phyloP scores from a whole-genome alignment of 805 yeast species.

The Hanseniaspora thailandica region DNA sequence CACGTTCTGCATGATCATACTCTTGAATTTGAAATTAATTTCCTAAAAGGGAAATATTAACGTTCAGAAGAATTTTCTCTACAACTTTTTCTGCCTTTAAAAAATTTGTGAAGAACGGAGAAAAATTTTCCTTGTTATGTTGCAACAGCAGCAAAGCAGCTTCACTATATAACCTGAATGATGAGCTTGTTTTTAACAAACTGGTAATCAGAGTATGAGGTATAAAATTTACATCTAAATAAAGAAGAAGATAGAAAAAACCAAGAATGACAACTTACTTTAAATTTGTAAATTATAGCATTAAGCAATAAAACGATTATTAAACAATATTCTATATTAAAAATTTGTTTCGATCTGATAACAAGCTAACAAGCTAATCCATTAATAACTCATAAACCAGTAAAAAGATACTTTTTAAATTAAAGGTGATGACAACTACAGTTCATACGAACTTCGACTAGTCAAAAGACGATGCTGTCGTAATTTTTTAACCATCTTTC shows the following conservation, averaged over 20 bases:
- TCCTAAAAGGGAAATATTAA: not conserved
- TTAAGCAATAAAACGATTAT: not conserved
- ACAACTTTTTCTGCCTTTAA: no score
- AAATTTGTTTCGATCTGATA: not conserved
- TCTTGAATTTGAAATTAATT: not conserved
- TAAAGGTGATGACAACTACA: conserved; percentile 30
- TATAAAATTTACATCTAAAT: no score
- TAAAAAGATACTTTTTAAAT: not conserved
- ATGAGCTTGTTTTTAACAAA: not conserved
- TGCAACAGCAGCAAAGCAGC: no score
- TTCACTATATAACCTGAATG: not conserved
- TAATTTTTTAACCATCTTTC: conserved; percentile 32
- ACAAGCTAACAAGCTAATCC: not conserved
- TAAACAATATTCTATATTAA: conserved; percentile 11
- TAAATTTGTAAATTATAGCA: not conserved
- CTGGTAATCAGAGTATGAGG: no score
- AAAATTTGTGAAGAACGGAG: no score
- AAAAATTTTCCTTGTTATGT: no score
- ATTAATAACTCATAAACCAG: not conserved
- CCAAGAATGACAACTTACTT: not conserved
- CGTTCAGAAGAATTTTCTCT: no score
- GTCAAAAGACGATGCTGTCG: conserved; percentile 28
- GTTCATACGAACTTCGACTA: conserved; percentile 30
- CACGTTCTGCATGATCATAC: no score
- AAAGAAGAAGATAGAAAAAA: no score